A percentile compares a stretch with the other conserved stretches of the same genome.
Evolutionary conservation across 2,329 filamentous ascomycete species (phyloP).

Genomic region (Stemphylium beticola): DNA sequence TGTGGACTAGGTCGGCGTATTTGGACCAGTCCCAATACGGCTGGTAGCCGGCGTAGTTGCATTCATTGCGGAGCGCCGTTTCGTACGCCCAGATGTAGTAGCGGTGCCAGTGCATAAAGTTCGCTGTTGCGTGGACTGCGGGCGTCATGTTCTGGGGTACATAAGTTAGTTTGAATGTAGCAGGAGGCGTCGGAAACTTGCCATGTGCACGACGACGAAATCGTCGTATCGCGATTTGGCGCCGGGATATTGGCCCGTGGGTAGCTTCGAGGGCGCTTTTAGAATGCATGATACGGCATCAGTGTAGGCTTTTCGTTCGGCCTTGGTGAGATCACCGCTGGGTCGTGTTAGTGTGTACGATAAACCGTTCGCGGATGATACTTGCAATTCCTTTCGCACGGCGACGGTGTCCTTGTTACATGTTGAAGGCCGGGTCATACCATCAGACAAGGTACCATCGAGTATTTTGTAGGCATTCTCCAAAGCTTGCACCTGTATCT

Average conservation of each 20-base stretch:
- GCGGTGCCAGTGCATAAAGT: constrained; percentile 51
- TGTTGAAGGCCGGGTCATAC: constrained; percentile 25
- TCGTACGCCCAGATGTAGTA: constrained; percentile 54
- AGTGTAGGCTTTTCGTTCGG: constrained; percentile 43
- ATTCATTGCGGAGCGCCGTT: constrained; percentile 50
- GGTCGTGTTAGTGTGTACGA: neutral
- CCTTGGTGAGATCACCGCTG: constrained; percentile 37
- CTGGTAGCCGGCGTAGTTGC: constrained; percentile 50
- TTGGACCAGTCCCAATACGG: constrained; percentile 63
- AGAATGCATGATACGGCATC: constrained; percentile 42
- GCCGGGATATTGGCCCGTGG: constrained; percentile 35
- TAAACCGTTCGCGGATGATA: neutral
- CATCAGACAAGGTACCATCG: constrained; percentile 37
- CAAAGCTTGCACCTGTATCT: constrained; percentile 36
- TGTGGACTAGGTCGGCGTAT: constrained; percentile 53
- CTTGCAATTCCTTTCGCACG: constrained; percentile 55
- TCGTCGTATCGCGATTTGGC: constrained; percentile 44
- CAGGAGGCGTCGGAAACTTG: neutral
- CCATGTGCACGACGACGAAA: constrained; percentile 42
- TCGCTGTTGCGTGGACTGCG: constrained; percentile 36
- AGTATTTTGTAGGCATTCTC: constrained; percentile 38
- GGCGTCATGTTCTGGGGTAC: constrained; percentile 34
- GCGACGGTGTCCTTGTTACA: constrained; percentile 51
- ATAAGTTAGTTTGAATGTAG: neutral
- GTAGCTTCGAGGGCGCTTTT: constrained; percentile 34